Evolutionary conservation across 208 protist species (phyloP), one percentile per base, ranked within the genome.

Genomic region (Trypanosoma rangeli): DNA sequence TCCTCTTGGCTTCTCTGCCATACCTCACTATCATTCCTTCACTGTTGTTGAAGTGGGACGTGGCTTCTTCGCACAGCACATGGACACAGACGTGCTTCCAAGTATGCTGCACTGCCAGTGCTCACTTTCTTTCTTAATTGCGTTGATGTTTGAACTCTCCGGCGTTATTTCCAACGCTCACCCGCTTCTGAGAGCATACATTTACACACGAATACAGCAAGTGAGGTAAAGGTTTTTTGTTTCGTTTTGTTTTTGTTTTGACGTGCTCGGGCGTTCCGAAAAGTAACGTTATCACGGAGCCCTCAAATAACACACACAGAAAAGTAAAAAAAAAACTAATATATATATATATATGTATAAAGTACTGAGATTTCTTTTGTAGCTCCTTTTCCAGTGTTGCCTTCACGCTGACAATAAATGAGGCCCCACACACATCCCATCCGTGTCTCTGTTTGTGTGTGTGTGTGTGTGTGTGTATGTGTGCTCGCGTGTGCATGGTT

Each of bases 1-100:
- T 28, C 37, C 35, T 44, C 44, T 64, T 44, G 52, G 52, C 26
- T 65, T 48, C 10, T 72, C 56, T 42, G 58, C 64, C 31, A 52
- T 49, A 42, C 58, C 49, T 22, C 37, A 44, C 26, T 12, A 18
- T 37, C 9, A 56, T 7, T 37, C 13, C 37, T 49, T 7, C 24
- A 10, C 8, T 54, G 35, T n/a, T n/a, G n/a, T n/a, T n/a, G n/a
- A n/a, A n/a, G n/a, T n/a, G n/a, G n/a, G n/a, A n/a, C n/a, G n/a
- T n/a, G n/a, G n/a, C n/a, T n/a, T n/a, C n/a, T n/a, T n/a, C n/a
- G n/a, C n/a, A n/a, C n/a, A n/a, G n/a, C n/a, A n/a, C n/a, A n/a
- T n/a, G n/a, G n/a, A n/a, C n/a, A n/a, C n/a, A n/a, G n/a, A n/a
- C n/a, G n/a, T n/a, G n/a, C n/a, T n/a, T n/a, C n/a, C n/a, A n/a